These are phyloP conservation scores for Hansenula lynferdii DNA, from an alignment of 1,139 yeast genomes.

Conservation along the genomic window DNA sequence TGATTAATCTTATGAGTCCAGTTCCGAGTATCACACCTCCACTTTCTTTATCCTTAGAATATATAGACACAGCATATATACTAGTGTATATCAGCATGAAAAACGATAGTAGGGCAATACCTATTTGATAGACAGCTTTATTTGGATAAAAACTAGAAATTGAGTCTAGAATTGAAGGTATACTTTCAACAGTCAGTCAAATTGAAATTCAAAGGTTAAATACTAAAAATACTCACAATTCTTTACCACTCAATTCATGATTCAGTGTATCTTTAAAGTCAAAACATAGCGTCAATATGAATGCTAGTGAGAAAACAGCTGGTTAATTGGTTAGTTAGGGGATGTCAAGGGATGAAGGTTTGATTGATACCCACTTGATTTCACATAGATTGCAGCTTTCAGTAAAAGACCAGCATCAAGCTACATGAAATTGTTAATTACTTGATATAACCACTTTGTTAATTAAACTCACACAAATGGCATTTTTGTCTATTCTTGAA, in stretches of 20 bases:
- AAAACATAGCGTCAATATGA: slow-evolving; percentile 7
- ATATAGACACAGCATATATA: neutral
- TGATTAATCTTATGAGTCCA: slow-evolving; percentile 1
- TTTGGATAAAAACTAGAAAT: slow-evolving; percentile 11
- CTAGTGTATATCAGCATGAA: slow-evolving; percentile 3
- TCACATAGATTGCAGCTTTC: slow-evolving; percentile 3
- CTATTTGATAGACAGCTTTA: slow-evolving; percentile 12
- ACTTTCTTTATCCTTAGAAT: neutral
- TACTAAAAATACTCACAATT: slow-evolving; percentile 13
- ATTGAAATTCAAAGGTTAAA: neutral
- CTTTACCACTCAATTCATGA: slow-evolving; percentile 9
- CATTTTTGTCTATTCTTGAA: too few relatives aligned
- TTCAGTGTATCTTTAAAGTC: slow-evolving; percentile 7
- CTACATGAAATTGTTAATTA: too few relatives aligned
- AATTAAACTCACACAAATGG: too few relatives aligned
- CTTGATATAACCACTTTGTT: too few relatives aligned
- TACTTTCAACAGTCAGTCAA: slow-evolving; percentile 4
- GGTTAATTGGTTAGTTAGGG: too few relatives aligned
- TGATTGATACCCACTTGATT: slow-evolving; percentile 4
- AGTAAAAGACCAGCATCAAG: slow-evolving; percentile 6
- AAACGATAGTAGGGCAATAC: slow-evolving; percentile 9
- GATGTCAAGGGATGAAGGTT: too few relatives aligned
- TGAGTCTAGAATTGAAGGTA: slow-evolving; percentile 12
- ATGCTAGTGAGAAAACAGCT: slow-evolving; percentile 8
- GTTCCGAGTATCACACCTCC: neutral